A percentile compares a stretch with the other conserved stretches of the same genome.
These are phyloP conservation scores for Rachicladosporium sp. DNA, from an alignment of 2,329 filamentous ascomycete species.

Conservation along the genomic window DNA sequence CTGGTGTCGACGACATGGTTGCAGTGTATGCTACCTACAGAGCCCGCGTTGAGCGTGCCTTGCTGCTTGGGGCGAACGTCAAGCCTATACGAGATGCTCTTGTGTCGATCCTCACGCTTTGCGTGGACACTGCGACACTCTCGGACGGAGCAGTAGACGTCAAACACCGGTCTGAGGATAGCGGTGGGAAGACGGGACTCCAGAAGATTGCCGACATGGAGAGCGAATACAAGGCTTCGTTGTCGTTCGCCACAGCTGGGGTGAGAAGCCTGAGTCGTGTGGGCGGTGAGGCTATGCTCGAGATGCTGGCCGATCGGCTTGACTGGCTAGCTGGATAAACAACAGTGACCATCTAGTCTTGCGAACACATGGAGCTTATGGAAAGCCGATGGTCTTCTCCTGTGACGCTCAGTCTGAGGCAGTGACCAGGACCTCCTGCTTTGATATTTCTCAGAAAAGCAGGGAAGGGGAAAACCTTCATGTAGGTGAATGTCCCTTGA, in stretches of 20 bases:
- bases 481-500: too few species aligned
- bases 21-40: conserved; percentile 53
- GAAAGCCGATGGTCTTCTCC: too few species aligned
- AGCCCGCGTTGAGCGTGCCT: conserved; percentile 50
- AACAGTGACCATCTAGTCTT: too few species aligned
- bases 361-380: too few species aligned
- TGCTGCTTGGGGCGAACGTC: conserved; percentile 57
- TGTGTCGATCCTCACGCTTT: conserved; percentile 64
- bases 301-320: conserved; percentile 68
- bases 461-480: too few species aligned
- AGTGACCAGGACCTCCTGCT: too few species aligned
- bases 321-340: conserved; percentile 35
- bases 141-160: conserved; percentile 23
- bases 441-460: too few species aligned
- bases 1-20: conserved; percentile 74
- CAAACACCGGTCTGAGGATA: conserved; percentile 10
- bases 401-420: too few species aligned
- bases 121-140: conserved; percentile 54
- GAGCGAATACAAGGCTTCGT: conserved; percentile 48
- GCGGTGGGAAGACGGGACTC: conserved; percentile 4
- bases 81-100: conserved; percentile 60
- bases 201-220: too few species aligned
- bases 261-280: conserved; percentile 64
- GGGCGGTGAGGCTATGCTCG: conserved; percentile 61
- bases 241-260: conserved; percentile 61